phyloP scores from a whole-genome alignment of 106 monocot species.

The Dactylorhiza incarnata region DNA sequence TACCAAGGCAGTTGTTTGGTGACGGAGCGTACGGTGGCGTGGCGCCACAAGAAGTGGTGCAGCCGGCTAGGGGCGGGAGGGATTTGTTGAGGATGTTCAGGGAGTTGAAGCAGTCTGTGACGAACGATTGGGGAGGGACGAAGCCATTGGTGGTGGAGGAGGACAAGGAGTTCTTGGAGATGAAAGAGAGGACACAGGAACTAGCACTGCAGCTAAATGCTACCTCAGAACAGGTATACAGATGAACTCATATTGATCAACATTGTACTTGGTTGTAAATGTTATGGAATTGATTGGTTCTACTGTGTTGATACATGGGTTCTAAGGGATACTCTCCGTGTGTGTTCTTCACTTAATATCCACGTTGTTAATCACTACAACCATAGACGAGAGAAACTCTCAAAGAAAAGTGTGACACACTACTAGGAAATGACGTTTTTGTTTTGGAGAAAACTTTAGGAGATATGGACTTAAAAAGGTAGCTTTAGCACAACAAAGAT shows the following conservation, averaged over 20 bases:
- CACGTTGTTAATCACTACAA: too few relatives aligned
- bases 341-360: too few relatives aligned
- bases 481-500: too few relatives aligned
- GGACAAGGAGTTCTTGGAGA: slow-evolving; percentile 62
- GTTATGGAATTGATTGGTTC: not conserved
- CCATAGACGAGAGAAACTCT: too few relatives aligned
- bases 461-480: too few relatives aligned
- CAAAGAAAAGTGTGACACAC: too few relatives aligned
- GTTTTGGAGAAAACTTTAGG: too few relatives aligned
- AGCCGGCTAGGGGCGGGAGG: slow-evolving; percentile 63
- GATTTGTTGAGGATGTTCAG: slow-evolving; percentile 66
- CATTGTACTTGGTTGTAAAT: not conserved
- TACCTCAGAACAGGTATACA: slow-evolving; percentile 51
- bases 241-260: not conserved
- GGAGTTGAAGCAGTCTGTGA: slow-evolving; percentile 68
- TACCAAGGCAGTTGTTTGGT: slow-evolving; percentile 62
- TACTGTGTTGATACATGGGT: not conserved
- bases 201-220: slow-evolving; percentile 50
- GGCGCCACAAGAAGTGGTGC: slow-evolving; percentile 41
- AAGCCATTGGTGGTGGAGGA: slow-evolving; percentile 56
- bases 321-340: too few relatives aligned
- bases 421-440: too few relatives aligned
- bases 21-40: slow-evolving; percentile 11
- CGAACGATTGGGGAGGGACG: slow-evolving; percentile 54
- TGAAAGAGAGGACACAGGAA: slow-evolving; percentile 46